Evolutionary conservation across 2,329 filamentous ascomycete genomes (phyloP).

Genomic region (Aspergillus flavus): DNA sequence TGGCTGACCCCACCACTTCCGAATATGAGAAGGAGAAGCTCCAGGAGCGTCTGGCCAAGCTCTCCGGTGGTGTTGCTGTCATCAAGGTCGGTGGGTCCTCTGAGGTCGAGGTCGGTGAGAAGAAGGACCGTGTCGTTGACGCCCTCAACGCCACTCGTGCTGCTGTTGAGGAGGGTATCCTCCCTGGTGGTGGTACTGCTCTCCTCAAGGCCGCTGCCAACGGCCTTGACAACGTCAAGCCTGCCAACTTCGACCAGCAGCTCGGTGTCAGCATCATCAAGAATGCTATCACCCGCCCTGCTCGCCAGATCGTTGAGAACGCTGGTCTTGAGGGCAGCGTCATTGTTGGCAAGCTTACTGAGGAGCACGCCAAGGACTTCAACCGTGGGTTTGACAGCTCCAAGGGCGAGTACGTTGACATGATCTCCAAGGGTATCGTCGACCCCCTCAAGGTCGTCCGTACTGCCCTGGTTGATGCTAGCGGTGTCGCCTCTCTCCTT

Average conservation of each 20-base stretch:
- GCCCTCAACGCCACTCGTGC: slow-evolving; percentile 97
- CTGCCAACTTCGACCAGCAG: slow-evolving; percentile 97
- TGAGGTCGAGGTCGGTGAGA: slow-evolving; percentile 98
- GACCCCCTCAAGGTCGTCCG: slow-evolving; percentile 99
- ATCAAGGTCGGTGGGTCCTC: slow-evolving; percentile 98
- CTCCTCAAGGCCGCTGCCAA: slow-evolving; percentile 96
- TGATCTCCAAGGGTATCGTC: slow-evolving; percentile 95
- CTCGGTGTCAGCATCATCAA: slow-evolving; percentile 97
- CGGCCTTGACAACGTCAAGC: slow-evolving; percentile 79
- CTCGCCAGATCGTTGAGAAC: slow-evolving; percentile 95
- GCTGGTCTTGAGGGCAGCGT: slow-evolving; percentile 94
- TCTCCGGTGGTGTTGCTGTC: slow-evolving; percentile 97
- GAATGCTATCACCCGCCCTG: slow-evolving; percentile 95
- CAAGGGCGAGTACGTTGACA: slow-evolving; percentile 98
- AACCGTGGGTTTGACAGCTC: slow-evolving; percentile 97
- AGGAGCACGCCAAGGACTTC: slow-evolving; percentile 90
- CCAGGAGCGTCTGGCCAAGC: slow-evolving; percentile 98
- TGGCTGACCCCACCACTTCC: slow-evolving; percentile 88
- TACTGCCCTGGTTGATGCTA: slow-evolving; percentile 91
- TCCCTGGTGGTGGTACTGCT: slow-evolving; percentile 96
- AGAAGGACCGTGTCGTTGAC: slow-evolving; percentile 99
- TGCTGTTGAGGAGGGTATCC: slow-evolving; percentile 98
- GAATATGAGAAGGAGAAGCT: slow-evolving; percentile 99
- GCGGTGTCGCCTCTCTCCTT: slow-evolving; percentile 92
- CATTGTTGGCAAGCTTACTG: slow-evolving; percentile 95